Base-by-base conservation (phyloP, 495 filamentous ascomycete genomes). In the Cairneyella variabilis region DNA sequence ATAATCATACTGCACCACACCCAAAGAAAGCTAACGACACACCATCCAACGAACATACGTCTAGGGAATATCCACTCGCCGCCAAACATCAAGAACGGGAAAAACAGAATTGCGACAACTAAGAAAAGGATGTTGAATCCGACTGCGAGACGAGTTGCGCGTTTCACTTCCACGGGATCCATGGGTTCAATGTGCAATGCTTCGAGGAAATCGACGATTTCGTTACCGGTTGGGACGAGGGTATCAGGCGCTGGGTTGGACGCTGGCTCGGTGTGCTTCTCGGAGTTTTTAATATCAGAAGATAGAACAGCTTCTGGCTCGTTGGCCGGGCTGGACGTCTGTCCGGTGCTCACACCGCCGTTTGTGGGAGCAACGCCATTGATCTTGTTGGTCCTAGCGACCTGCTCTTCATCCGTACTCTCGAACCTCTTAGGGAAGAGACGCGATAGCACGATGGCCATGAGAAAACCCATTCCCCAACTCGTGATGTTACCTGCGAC, bases 11-110 rank as follows among this genome's bases (percentile, higher is more conserved):
- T 66, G n/a, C 46, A 51, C 66, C 66, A 75, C 10, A 73, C 64
- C 72, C 71, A 76, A 1, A 76, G 68, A 16, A 76, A 69, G 4
- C 67, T 68, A 3, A 75, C 64, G 2, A 73, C 71, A 0, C 71
- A 62, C 73, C 72, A 76, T 0, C 67, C 74, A 0, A 63, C 69
- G 53, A 75, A 76, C 32, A 72, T 69, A 2, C 51, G 3, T 28
- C 59, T 56, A 25, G 37, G 63, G 55, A 66, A 76, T 1, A 74
- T 56, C 45, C 71, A 74, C 8, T 57, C 36, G 0, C 61, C 66
- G 3, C 69, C 66, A 42, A 74, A 75, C 37, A 76, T 42, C 2
- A 67, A 63, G 30, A 75, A 69, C 0, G 73, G 73, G 0, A 72
- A 64, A 9, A 75, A 36, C 56, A 69, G 68, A n/a, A 70, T 46